phyloP scores from a whole-genome alignment of 129 eudicot genomes.

The Saussurea involucrata region DNA sequence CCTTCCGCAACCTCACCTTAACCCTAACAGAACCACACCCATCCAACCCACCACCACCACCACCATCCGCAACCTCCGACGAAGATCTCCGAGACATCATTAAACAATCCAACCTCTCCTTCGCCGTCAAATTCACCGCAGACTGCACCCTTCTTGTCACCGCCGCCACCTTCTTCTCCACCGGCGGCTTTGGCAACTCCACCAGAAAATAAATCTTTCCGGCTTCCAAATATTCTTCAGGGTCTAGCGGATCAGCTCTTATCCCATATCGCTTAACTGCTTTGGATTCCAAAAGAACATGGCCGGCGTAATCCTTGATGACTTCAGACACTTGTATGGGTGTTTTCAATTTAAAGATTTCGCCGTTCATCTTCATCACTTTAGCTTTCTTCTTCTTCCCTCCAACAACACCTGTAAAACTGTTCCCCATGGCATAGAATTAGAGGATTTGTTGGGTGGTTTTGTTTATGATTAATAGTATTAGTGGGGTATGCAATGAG shows the following conservation, averaged over 20 bases:
- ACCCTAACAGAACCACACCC: conserved; percentile 42
- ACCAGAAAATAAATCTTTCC: conserved; percentile 61
- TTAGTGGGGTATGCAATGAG: not conserved
- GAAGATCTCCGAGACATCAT: conserved; percentile 41
- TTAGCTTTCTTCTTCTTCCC: conserved; percentile 49
- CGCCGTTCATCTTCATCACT: conserved; percentile 77
- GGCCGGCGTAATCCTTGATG: conserved; percentile 50
- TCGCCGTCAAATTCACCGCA: conserved; percentile 35
- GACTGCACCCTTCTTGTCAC: conserved; percentile 37
- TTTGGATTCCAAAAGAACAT: conserved; percentile 57
- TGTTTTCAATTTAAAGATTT: conserved; percentile 40
- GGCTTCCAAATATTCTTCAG: conserved; percentile 34
- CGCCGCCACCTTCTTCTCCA: conserved; percentile 24
- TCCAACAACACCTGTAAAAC: conserved; percentile 25
- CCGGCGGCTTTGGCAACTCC: conserved; percentile 57
- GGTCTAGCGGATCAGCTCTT: conserved; percentile 57
- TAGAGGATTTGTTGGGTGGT: conserved; percentile 16
- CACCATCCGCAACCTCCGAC: conserved; percentile 32
- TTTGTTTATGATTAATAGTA: not conserved
- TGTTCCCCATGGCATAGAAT: conserved; percentile 57
- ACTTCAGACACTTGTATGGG: conserved; percentile 51
- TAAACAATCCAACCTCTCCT: conserved; percentile 45
- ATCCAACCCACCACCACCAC: conserved; percentile 11
- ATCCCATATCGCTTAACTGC: conserved; percentile 49
- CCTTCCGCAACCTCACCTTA: conserved; percentile 61